A percentile compares a stretch with the other conserved stretches of the same genome.
These are phyloP conservation scores for Quercus wislizeni DNA, from an alignment of 306 rosid genomes.

Conservation along the genomic window DNA sequence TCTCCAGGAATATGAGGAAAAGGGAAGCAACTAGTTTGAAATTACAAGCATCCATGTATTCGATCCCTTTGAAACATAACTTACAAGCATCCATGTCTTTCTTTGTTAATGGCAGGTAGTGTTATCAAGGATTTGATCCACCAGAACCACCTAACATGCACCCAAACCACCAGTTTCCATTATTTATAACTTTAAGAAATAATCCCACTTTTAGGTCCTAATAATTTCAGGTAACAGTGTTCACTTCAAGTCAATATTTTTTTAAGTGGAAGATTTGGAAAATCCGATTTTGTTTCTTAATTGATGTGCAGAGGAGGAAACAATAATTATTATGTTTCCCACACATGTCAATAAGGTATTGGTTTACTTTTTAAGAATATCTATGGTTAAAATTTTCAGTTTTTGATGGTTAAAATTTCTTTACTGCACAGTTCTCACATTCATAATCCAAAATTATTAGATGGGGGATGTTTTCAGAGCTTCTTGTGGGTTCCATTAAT, in stretches of 20 bases:
- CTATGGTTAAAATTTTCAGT: not conserved
- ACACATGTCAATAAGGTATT: not conserved
- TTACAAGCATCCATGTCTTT: not conserved
- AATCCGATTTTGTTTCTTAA: constrained; percentile 24
- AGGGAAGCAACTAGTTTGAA: too few species aligned
- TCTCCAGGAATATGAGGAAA: too few species aligned
- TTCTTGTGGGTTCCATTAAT: too few species aligned
- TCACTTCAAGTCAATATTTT: constrained; percentile 1
- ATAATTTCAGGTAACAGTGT: not conserved
- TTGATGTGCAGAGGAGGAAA: constrained; percentile 24
- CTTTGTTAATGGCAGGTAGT: constrained; percentile 7
- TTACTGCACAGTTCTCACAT: not conserved
- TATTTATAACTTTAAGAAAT: not conserved
- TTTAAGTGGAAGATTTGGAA: constrained; percentile 28
- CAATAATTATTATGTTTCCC: constrained; percentile 42
- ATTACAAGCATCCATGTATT: too few species aligned
- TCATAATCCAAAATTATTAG: too few species aligned
- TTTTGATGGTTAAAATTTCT: not conserved
- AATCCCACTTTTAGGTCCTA: not conserved
- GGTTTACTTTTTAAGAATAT: not conserved
- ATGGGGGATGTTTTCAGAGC: too few species aligned
- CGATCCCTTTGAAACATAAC: not conserved
- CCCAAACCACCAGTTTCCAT: constrained; percentile 1
- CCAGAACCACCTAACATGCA: constrained; percentile 35
- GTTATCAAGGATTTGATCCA: constrained; percentile 30